phyloP scores from a whole-genome alignment of 305 asterid species.

The Fraxinus greggii region DNA sequence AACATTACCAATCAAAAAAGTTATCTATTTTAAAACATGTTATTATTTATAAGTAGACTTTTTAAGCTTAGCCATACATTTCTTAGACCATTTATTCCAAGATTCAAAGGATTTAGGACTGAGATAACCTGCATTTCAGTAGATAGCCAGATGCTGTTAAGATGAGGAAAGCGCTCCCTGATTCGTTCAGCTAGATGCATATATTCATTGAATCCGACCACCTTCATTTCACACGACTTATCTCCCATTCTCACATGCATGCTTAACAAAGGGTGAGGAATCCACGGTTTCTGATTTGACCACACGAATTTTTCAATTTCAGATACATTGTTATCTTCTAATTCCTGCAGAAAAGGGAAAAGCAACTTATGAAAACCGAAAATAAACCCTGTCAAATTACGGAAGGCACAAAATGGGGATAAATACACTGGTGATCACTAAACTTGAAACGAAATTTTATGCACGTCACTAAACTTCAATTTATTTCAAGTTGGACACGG shows the following conservation, averaged over 20 bases:
- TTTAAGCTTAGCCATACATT: background rate
- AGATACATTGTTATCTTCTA: conserved; percentile 20
- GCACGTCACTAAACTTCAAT: background rate
- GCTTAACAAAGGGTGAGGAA: conserved; percentile 77
- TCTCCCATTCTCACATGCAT: conserved; percentile 96
- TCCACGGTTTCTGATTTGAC: conserved; percentile 81
- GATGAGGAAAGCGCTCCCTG: conserved; percentile 65
- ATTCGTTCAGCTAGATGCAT: conserved; percentile 68
- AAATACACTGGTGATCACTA: background rate
- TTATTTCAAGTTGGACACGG: background rate
- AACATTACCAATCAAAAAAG: background rate
- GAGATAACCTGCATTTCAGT: conserved; percentile 86
- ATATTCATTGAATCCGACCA: conserved; percentile 75
- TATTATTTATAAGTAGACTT: background rate
- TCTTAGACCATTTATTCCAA: background rate
- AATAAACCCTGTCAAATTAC: background rate
- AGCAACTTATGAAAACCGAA: background rate
- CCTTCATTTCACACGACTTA: conserved; percentile 94
- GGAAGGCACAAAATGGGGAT: background rate
- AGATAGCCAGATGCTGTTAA: conserved; percentile 79
- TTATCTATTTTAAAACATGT: background rate
- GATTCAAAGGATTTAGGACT: background rate
- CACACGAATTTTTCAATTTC: conserved; percentile 74
- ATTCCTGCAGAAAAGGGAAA: conserved; percentile 32
- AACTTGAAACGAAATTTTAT: background rate